Evolutionary conservation across 169 alveolate species (phyloP), one percentile per base, ranked within the genome.

Genomic region (Plasmodium chabaudi): DNA sequence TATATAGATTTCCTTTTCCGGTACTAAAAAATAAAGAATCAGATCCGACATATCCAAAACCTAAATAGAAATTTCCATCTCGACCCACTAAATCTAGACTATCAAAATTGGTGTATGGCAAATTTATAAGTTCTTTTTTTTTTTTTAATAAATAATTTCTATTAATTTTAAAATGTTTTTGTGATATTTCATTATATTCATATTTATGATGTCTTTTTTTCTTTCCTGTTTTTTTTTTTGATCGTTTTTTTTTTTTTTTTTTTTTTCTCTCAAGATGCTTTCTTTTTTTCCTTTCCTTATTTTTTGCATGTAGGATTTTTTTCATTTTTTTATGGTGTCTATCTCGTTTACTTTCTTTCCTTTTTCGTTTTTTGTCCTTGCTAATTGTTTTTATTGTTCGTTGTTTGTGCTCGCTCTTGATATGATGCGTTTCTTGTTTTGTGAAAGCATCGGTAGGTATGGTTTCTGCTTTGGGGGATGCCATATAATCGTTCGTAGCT

Each of bases 21-120:
- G 95, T 91, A 57, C 93, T 92, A 72, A 92, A 89, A 9, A 55
- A 19, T 60, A 84, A 72, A 34, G 94, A 84, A 61, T 90, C 79
- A 1, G 93, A 87, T 17, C 97, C 97, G 0, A 90, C 92, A 73
- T 95, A 95, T 21, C 97, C 97, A 53, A 94, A 95, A 10, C 97
- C 97, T 51, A 95, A 56, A 13, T 89, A 72, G 70, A 95, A 95
- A 88, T 95, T 95, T 12, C 97, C 97, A 86, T 95, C 97, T 60
- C 97, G 72, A 17, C 96, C 97, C 17, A 95, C 92, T 21, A 94
- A 87, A 69, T 95, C 97, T 7, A 95, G 79, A 21, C 96, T 92
- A 72, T 95, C 97, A 72, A 72, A 92, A 69, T 69, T 89, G 69
- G 92, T 53, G 57, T 75, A 95, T 51, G 82, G 94, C 44, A 92